Conservation (phyloP, 331 rosid species). For the Malus hybrid region DNA sequence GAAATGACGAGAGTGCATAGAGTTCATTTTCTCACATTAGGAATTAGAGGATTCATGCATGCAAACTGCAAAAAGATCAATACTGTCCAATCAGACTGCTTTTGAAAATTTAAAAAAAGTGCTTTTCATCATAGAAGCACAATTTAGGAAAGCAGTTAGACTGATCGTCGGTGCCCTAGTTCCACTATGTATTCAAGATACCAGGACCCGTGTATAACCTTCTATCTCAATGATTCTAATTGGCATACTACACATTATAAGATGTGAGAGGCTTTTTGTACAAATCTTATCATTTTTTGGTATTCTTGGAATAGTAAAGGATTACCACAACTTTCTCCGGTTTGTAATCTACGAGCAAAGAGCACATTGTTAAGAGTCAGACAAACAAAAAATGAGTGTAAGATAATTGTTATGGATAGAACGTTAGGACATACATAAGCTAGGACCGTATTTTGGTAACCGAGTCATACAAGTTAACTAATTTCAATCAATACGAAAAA, state of each 20-base stretch:
- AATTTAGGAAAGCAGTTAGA: neutral
- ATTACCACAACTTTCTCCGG: neutral
- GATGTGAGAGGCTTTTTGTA: neutral
- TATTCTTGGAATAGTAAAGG: too few species aligned
- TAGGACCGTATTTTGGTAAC: too few species aligned
- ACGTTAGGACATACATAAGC: too few species aligned
- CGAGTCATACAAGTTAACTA: too few species aligned
- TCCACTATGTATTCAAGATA: neutral
- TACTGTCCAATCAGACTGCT: neutral
- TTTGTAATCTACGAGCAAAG: neutral
- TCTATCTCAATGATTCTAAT: neutral
- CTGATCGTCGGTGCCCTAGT: neutral
- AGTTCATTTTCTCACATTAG: too few species aligned
- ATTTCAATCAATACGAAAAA: too few species aligned
- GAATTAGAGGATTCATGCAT: neutral
- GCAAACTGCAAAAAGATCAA: neutral
- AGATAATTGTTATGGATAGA: too few species aligned
- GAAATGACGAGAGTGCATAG: neutral
- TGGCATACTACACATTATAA: neutral
- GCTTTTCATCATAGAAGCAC: too few species aligned
- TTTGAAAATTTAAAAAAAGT: neutral
- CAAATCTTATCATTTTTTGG: neutral
- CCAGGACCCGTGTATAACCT: neutral
- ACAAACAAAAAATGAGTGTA: neutral
- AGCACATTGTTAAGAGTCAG: neutral